Evolutionary conservation across 768 basidiomycete genomes (phyloP).

Genomic region (Leucogyrophana mollusca): DNA sequence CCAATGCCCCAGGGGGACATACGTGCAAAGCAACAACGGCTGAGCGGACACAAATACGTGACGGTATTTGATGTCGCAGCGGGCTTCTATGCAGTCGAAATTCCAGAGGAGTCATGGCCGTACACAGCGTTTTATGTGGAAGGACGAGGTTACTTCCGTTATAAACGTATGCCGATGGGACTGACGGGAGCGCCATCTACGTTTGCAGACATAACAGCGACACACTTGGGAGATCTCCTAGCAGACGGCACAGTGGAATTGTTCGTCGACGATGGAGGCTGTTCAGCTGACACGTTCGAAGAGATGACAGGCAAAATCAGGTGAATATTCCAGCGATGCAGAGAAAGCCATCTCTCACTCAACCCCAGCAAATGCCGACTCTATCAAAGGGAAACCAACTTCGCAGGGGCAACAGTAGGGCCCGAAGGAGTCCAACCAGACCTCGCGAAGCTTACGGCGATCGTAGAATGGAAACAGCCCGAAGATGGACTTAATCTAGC

Average conservation of each 20-base stretch:
- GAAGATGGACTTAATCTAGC: constrained; percentile 23
- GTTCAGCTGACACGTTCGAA: constrained; percentile 31
- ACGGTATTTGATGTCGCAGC: constrained; percentile 36
- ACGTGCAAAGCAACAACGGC: constrained; percentile 31
- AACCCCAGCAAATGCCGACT: background rate
- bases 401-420: constrained; percentile 34
- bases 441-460: constrained; percentile 34
- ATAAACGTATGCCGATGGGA: constrained; percentile 39
- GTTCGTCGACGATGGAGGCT: constrained; percentile 39
- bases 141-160: constrained; percentile 36
- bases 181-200: constrained; percentile 36
- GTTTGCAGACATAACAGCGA: constrained; percentile 30
- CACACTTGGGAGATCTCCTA: constrained; percentile 22
- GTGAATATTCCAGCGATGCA: constrained; percentile 23
- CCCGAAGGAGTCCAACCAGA: constrained; percentile 34
- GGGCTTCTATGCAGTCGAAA: constrained; percentile 31
- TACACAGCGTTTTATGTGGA: constrained; percentile 36
- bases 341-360: constrained; percentile 29
- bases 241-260: constrained; percentile 23
- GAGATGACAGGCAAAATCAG: constrained; percentile 22
- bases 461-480: constrained; percentile 34
- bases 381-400: constrained; percentile 17
- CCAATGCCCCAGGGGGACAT: constrained; percentile 39
- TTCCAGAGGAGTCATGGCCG: constrained; percentile 12
- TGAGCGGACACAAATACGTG: constrained; percentile 36